A percentile compares a stretch with the other conserved stretches of the same genome.
These are phyloP conservation scores for Gastrolobium bilobum DNA, from an alignment of 306 rosid genomes.

Conservation along the genomic window DNA sequence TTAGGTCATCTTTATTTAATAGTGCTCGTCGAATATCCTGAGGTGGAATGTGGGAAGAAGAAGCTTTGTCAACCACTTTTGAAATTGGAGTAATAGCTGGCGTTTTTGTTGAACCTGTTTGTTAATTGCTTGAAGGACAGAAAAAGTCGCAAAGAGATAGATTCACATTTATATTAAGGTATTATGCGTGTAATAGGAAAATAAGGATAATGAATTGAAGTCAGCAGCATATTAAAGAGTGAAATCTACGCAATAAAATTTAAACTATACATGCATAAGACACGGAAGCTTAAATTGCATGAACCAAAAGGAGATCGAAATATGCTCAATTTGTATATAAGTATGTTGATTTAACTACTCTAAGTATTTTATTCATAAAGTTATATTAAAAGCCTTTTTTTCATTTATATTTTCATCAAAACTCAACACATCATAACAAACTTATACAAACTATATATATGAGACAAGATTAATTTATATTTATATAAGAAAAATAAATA, in stretches of 20 bases:
- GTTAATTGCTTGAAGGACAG: neutral
- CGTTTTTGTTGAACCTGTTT: neutral
- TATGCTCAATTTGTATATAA: neutral
- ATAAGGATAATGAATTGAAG: neutral
- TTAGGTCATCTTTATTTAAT: conserved; percentile 14
- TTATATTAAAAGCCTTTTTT: neutral
- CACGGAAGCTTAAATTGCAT: neutral
- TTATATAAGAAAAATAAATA: no score
- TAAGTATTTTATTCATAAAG: neutral
- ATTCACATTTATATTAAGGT: neutral
- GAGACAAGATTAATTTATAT: neutral
- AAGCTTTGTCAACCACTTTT: conserved; percentile 43
- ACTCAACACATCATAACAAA: neutral
- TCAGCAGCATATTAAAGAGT: neutral
- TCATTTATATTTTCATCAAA: neutral
- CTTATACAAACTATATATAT: neutral
- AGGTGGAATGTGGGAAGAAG: neutral
- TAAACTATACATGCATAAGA: neutral
- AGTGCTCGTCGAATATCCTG: conserved; percentile 34
- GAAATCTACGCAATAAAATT: neutral
- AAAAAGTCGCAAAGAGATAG: neutral
- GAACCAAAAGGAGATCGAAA: neutral
- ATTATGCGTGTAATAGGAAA: neutral
- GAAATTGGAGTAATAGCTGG: conserved; percentile 6
- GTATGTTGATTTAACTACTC: neutral